Conservation (phyloP, 2,329 filamentous ascomycete genomes). For the Alternaria sp. region DNA sequence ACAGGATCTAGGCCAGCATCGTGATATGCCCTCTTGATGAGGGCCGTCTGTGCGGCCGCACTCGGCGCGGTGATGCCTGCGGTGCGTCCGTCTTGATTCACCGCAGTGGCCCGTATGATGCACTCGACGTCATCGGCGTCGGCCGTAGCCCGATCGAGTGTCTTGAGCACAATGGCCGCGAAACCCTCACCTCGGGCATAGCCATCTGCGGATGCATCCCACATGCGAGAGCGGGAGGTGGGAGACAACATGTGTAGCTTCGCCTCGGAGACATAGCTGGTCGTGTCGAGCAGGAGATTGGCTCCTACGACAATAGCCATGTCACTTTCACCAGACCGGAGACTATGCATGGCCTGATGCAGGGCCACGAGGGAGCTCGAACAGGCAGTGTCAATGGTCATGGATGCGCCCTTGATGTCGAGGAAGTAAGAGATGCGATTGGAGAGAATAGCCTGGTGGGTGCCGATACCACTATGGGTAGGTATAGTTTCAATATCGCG, state of each 20-base stretch:
- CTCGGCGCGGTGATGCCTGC: slow-evolving; percentile 52
- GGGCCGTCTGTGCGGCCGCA: slow-evolving; percentile 45
- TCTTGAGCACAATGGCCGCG: slow-evolving; percentile 61
- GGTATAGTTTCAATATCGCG: too few species aligned
- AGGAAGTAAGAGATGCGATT: slow-evolving; percentile 52
- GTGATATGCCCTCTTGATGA: slow-evolving; percentile 51
- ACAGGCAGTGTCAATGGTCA: slow-evolving; percentile 53
- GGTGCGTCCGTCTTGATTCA: slow-evolving; percentile 62
- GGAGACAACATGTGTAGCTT: too few species aligned
- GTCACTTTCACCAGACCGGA: slow-evolving; percentile 22
- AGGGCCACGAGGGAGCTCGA: slow-evolving; percentile 41
- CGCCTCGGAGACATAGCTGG: too few species aligned
- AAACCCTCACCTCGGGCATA: slow-evolving; percentile 63
- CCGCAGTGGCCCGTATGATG: slow-evolving; percentile 52
- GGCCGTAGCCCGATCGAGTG: slow-evolving; percentile 62
- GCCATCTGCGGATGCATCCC: slow-evolving; percentile 59
- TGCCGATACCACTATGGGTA: slow-evolving; percentile 36
- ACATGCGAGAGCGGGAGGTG: slow-evolving; percentile 27
- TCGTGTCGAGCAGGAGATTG: slow-evolving; percentile 7
- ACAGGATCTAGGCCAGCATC: slow-evolving; percentile 34
- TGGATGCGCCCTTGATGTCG: slow-evolving; percentile 45
- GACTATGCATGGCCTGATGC: slow-evolving; percentile 24
- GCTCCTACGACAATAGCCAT: slow-evolving; percentile 23
- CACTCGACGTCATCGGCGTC: slow-evolving; percentile 62
- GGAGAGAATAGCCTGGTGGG: slow-evolving; percentile 32